These are phyloP conservation scores for Aspergillus fumigatiaffinis DNA, from an alignment of 2,329 filamentous ascomycete genomes.

Conservation along the genomic window DNA sequence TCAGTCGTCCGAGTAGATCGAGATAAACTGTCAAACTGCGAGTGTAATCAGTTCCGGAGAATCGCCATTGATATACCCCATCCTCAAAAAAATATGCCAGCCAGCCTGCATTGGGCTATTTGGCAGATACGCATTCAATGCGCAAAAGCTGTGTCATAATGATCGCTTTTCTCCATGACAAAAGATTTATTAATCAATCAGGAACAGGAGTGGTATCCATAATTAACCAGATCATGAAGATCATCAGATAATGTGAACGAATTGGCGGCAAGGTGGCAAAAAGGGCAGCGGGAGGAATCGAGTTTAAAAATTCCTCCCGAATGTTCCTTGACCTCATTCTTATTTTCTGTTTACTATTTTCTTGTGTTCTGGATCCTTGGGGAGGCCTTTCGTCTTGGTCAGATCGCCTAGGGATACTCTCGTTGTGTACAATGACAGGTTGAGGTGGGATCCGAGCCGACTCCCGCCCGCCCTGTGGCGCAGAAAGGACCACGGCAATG, in stretches of 20 bases:
- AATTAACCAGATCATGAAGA: neutral
- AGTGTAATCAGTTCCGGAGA: neutral
- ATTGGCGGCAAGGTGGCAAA: neutral
- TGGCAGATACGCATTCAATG: neutral
- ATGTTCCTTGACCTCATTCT: neutral
- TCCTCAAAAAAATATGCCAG: neutral
- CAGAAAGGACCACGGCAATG: slow-evolving; percentile 7
- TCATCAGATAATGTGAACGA: neutral
- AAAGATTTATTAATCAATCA: neutral
- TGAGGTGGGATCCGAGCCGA: neutral
- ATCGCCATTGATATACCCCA: neutral
- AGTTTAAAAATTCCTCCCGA: neutral
- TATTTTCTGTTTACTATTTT: neutral
- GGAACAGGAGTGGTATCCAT: neutral
- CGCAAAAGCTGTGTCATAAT: neutral
- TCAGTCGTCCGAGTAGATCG: neutral
- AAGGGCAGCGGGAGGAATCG: neutral
- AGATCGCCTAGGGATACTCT: neutral
- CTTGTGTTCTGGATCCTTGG: neutral
- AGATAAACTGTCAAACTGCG: neutral
- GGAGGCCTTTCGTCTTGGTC: neutral
- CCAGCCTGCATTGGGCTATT: neutral
- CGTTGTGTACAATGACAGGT: neutral
- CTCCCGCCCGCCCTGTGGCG: slow-evolving; percentile 3
- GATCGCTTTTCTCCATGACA: neutral